Evolutionary conservation across 2,329 filamentous ascomycete species (phyloP).

Genomic region (Hypoxylon rubiginosum): DNA sequence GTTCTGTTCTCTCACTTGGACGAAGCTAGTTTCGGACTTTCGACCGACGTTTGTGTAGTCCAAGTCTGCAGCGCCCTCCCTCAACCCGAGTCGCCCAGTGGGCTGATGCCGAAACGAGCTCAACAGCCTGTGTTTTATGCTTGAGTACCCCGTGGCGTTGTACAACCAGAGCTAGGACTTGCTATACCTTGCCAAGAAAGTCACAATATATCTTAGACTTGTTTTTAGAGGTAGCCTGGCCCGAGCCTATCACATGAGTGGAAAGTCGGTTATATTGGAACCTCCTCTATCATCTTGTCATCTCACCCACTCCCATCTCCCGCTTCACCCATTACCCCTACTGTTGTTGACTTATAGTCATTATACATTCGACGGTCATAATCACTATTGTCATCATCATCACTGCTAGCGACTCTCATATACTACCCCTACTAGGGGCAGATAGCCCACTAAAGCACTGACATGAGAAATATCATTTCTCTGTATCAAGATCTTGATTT

Average conservation of each 20-base stretch:
- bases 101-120: not conserved
- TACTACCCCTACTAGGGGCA: not conserved
- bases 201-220: not conserved
- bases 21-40: too few relatives aligned
- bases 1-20: not conserved
- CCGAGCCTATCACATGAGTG: not conserved
- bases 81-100: not conserved
- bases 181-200: not conserved
- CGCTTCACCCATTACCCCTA: not conserved
- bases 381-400: not conserved
- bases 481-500: not conserved
- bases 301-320: not conserved
- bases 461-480: not conserved
- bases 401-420: not conserved
- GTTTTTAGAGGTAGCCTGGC: not conserved
- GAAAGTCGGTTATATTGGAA: not conserved
- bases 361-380: not conserved
- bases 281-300: not conserved
- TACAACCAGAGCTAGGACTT: not conserved
- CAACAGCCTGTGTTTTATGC: not conserved
- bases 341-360: not conserved
- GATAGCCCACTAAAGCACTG: not conserved
- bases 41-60: too few relatives aligned
- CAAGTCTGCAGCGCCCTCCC: not conserved
- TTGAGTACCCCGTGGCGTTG: not conserved